Evolutionary conservation across 225 moss, liverwort and hornwort species (phyloP).

Genomic region (Marchantia polymorpha): DNA sequence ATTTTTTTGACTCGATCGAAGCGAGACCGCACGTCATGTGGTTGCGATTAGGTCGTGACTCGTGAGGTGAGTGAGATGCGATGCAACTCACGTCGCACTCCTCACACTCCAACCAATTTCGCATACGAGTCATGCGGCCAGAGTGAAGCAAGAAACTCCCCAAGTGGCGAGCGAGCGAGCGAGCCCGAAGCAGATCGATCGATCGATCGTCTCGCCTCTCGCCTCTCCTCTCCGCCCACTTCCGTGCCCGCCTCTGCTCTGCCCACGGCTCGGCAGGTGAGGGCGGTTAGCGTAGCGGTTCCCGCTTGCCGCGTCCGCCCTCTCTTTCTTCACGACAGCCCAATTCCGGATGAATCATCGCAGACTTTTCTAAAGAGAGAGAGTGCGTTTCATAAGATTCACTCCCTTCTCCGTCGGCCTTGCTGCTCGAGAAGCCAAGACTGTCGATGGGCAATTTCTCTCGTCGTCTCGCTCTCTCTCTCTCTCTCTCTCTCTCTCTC

Average conservation of each 20-base stretch:
- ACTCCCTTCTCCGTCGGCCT: too few species aligned
- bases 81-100: not conserved
- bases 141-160: not conserved
- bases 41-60: not conserved
- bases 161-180: not conserved
- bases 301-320: not conserved
- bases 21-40: not conserved
- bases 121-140: not conserved
- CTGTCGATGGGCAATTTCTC: not conserved
- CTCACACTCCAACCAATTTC: not conserved
- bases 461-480: not conserved
- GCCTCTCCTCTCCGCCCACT: not conserved
- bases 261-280: conserved; percentile 5
- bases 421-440: not conserved
- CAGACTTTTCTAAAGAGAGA: not conserved
- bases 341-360: not conserved
- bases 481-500: not conserved
- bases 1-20: not conserved
- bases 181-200: not conserved
- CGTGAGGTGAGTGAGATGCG: not conserved
- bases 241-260: not conserved
- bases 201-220: too few species aligned
- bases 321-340: conserved; percentile 3
- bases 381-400: conserved; percentile 6
- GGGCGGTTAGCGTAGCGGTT: conserved; percentile 3